These are phyloP conservation scores for Chlamydomonas sp. DNA, from an alignment of 139 green algal species.

Conservation along the genomic window DNA sequence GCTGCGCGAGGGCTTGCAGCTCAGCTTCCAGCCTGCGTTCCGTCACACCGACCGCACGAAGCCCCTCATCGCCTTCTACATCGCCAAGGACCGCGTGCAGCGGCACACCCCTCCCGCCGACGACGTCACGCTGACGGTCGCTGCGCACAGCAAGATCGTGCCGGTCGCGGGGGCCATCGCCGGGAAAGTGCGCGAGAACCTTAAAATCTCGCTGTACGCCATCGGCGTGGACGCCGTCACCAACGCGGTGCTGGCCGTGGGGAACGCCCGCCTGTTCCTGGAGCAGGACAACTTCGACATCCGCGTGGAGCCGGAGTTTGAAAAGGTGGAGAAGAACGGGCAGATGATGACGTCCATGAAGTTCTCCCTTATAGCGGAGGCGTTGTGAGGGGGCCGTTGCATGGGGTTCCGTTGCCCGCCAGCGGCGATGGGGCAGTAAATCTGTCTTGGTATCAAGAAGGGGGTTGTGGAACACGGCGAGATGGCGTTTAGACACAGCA, in stretches of 20 bases:
- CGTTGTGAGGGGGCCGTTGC: not conserved
- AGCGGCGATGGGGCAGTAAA: no score
- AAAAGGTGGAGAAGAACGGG: constrained; percentile 43
- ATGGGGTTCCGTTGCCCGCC: no score
- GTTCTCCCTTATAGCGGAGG: constrained; percentile 26
- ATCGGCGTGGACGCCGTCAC: constrained; percentile 70
- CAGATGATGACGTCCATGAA: constrained; percentile 30
- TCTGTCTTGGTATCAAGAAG: no score
- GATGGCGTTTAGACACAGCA: no score
- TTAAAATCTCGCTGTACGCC: constrained; percentile 34
- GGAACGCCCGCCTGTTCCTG: constrained; percentile 68
- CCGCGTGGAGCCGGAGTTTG: constrained; percentile 50
- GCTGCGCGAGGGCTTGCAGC: constrained; percentile 42
- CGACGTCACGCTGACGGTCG: constrained; percentile 28
- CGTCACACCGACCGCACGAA: constrained; percentile 59
- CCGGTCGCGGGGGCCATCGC: constrained; percentile 46
- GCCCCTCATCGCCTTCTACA: constrained; percentile 69
- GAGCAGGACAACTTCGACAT: constrained; percentile 65
- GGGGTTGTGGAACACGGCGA: no score
- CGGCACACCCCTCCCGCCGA: constrained; percentile 17
- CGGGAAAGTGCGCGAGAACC: constrained; percentile 41
- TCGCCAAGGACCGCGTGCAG: constrained; percentile 45
- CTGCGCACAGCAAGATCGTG: constrained; percentile 25
- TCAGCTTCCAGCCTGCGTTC: constrained; percentile 77
- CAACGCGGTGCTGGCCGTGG: constrained; percentile 66